Evolutionary conservation across 139 green algal species (phyloP), one percentile per base, ranked within the genome.

Genomic region (Auxenochlorella pyrenoidosa): DNA sequence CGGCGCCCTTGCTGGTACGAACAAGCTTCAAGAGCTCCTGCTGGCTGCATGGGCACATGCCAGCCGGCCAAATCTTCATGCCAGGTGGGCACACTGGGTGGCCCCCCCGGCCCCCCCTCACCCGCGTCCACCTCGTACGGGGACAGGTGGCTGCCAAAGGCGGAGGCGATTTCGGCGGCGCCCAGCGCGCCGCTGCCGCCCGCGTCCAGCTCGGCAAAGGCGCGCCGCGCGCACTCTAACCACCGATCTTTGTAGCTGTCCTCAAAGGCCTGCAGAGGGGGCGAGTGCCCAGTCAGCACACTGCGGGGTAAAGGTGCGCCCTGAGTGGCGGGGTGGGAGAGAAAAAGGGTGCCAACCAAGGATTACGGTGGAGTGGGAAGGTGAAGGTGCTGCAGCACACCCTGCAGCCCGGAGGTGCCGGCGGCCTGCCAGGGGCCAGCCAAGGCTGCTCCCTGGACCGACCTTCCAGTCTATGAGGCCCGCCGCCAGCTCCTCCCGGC

Each of bases 391-490:
- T n/a, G 12, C 21, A n/a, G n/a, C n/a, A n/a, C n/a, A n/a, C n/a
- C n/a, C n/a, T n/a, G n/a, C n/a, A n/a, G n/a, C n/a, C n/a, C n/a
- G n/a, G n/a, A n/a, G n/a, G n/a, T n/a, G n/a, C n/a, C 54, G 54
- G 54, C 15, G 18, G 54, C 10, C 54, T 24, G 54, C 54, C 13
- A 63, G 54, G 15, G 54, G 15, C 10, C 54, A 24, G 54, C 54
- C 54, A 63, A 2, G 54, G 54, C 54, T 63, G 54, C 54, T 63
- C 15, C 54, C 54, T 22, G 13, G 2, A 28, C 54, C 54, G 15
- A 79, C 79, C 71, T 84, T 87, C 88, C 84, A 91, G 78, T 89
- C 88, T 21, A 89, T 76, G 24, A 88, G 79, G 8, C 76, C 63
- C 60, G 88, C 88, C 36, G 79, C 66, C 63, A 89, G 59, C 70